Evolutionary conservation across 805 yeast genomes (phyloP).

Genomic region (Kuraishia capsulata): DNA sequence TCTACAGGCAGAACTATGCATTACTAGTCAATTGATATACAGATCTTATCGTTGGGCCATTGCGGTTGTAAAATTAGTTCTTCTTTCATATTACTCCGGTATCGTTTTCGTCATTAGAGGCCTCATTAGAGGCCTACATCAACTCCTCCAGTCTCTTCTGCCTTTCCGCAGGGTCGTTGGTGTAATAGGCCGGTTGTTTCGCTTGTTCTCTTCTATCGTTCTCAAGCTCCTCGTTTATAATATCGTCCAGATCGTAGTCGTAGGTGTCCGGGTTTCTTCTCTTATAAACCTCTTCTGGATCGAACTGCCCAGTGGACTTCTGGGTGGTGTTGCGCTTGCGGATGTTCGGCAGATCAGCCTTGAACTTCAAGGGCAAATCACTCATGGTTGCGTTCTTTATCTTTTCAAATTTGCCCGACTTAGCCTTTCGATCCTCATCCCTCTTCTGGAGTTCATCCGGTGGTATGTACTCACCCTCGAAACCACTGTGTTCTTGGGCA

Average conservation of each 20-base stretch:
- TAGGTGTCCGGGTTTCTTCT: slow-evolving; percentile 29
- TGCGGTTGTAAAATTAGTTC: too few relatives aligned
- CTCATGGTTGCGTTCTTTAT: slow-evolving; percentile 15
- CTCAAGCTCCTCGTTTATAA: slow-evolving; percentile 26
- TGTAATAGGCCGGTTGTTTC: not conserved
- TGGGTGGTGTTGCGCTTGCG: slow-evolving; percentile 7
- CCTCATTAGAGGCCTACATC: too few relatives aligned
- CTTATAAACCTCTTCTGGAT: not conserved
- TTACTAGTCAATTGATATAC: too few relatives aligned
- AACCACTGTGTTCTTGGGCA: too few relatives aligned
- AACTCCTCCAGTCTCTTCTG: not conserved
- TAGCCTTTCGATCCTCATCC: not conserved
- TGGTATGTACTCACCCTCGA: slow-evolving; percentile 16
- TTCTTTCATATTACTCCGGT: too few relatives aligned
- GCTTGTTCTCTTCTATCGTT: slow-evolving; percentile 12
- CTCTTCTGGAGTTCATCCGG: slow-evolving; percentile 17
- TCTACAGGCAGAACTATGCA: too few relatives aligned
- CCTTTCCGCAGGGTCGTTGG: not conserved
- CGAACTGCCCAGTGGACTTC: slow-evolving; percentile 5
- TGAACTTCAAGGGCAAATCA: slow-evolving; percentile 18
- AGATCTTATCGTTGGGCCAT: too few relatives aligned
- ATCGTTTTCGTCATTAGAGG: too few relatives aligned
- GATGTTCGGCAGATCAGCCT: slow-evolving; percentile 10
- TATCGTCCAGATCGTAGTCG: slow-evolving; percentile 39
- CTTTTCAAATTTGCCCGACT: slow-evolving; percentile 3